Evolutionary conservation across 2,329 filamentous ascomycete species (phyloP).

Genomic region (Nothophaeocryptopus gaeumannii): DNA sequence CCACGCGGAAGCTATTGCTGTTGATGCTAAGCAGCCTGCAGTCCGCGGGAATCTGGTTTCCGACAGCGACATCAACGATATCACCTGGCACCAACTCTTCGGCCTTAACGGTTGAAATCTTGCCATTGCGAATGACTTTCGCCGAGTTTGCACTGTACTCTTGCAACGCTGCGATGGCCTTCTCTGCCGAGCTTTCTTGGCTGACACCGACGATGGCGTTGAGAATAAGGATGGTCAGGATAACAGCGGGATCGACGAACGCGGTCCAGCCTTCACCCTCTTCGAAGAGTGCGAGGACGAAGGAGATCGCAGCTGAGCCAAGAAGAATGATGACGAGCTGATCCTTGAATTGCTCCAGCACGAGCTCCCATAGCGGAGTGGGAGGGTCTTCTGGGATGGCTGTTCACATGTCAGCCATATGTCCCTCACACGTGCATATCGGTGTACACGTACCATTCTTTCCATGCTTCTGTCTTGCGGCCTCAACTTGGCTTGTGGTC

Average conservation of each 20-base stretch:
- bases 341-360: constrained; percentile 98
- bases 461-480: constrained; percentile 35
- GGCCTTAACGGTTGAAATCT: constrained; percentile 81
- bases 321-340: constrained; percentile 94
- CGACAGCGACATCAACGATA: constrained; percentile 80
- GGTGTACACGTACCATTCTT: constrained; percentile 34
- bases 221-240: constrained; percentile 92
- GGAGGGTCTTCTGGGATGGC: constrained; percentile 85
- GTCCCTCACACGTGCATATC: not conserved
- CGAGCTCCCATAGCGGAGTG: constrained; percentile 92
- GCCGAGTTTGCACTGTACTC: constrained; percentile 99
- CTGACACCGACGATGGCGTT: constrained; percentile 97
- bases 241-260: constrained; percentile 94
- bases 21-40: constrained; percentile 86
- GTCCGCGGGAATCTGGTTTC: constrained; percentile 91
- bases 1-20: constrained; percentile 95
- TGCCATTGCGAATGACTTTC: constrained; percentile 84
- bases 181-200: constrained; percentile 97
- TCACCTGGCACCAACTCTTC: constrained; percentile 96
- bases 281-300: constrained; percentile 88
- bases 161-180: constrained; percentile 94
- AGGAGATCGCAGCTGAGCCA: constrained; percentile 88
- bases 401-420: constrained; percentile 35
- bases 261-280: constrained; percentile 92
- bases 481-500: constrained; percentile 30